Evolutionary conservation across 129 eudicot genomes (phyloP), one percentile per base, ranked within the genome.

Genomic region (Pittosporum tobira): DNA sequence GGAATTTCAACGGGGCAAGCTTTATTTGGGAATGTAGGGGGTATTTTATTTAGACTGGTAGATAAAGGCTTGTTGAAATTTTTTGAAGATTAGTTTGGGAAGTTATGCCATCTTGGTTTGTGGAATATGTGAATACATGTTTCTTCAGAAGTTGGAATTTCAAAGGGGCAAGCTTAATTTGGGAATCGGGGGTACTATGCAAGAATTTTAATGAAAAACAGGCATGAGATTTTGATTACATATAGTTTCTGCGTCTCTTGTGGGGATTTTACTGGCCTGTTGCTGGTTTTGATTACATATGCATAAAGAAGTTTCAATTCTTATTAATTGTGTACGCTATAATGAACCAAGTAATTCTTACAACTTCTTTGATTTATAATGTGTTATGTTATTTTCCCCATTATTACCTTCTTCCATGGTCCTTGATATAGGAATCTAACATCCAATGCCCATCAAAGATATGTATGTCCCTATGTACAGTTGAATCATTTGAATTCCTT

Each of bases 291-390:
- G n/a, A n/a, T n/a, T n/a, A n/a, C n/a, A 77, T 77, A 49, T 77
- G 83, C 73, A 77, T 7, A 52, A 79, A 52, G 83, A 79, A 15
- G 83, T 79, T 50, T 79, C 83, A 16, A 79, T 79, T 5, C 79
- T 79, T 19, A 57, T 77, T n/a, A 5, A 65, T 77, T 45, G 83
- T 77, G 22, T 77, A 68, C 48, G 83, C 68, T 63, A 64, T 77
- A 38, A 57, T 79, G 7, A 72, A 57, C 48, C 71, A 48, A 7
- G 64, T 73, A 28, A 10, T 58, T 12, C 26, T 47, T 5, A 3
- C 12, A 28, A 54, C 68, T 53, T 51, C 18, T 9, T n/a, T 54
- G 10, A 1, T 34, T 34, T 34, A 34, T 9, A 34, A 34, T 1
- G 7, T 34, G 40, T 2, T 6, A 5, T 34, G 11, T 34, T 9